Evolutionary conservation across 1,284 basidiomycete species (phyloP).

Genomic region (Sporisorium graminicola): DNA sequence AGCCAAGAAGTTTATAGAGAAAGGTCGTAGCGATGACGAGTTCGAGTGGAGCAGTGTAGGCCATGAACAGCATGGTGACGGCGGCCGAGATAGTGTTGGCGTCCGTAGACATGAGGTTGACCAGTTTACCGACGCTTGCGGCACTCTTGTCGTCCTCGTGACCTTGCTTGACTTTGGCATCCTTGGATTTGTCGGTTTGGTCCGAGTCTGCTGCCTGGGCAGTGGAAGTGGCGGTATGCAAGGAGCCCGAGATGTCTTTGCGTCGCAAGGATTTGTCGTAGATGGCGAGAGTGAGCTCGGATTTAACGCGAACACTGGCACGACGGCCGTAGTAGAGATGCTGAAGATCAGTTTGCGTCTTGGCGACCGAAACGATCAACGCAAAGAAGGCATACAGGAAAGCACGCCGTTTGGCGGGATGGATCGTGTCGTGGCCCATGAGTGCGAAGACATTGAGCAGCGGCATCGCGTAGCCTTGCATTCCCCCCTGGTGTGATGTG

Average conservation of each 20-base stretch:
- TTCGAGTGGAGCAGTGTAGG: conserved; percentile 48
- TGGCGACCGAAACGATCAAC: conserved; percentile 37
- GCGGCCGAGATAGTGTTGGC: conserved; percentile 22
- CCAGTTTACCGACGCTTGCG: conserved; percentile 47
- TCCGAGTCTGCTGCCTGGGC: conserved; percentile 61
- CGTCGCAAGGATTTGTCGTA: conserved; percentile 90
- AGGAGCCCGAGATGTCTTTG: conserved; percentile 81
- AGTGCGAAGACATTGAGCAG: conserved; percentile 1
- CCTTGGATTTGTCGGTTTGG: conserved; percentile 23
- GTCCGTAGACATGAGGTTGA: conserved; percentile 48
- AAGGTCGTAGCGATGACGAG: conserved; percentile 48
- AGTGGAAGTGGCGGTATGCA: conserved; percentile 75
- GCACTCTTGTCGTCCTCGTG: conserved; percentile 29
- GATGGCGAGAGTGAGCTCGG: conserved; percentile 82
- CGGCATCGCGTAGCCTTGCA: conserved; percentile 2
- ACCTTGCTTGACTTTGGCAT: conserved; percentile 5
- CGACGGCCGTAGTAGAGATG: conserved; percentile 81
- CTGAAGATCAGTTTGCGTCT: conserved; percentile 74
- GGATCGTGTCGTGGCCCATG: conserved; percentile 2
- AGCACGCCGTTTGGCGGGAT: conserved; percentile 31
- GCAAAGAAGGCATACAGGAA: conserved; percentile 50
- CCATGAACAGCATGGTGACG: conserved; percentile 25
- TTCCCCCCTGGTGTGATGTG: neutral
- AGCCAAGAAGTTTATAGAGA: conserved; percentile 55
- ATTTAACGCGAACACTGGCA: conserved; percentile 77